A percentile compares a stretch with the other conserved stretches of the same genome.
These are phyloP conservation scores for Pseudogymnoascus sp. DNA, from an alignment of 2,329 filamentous ascomycete species.

Conservation along the genomic window DNA sequence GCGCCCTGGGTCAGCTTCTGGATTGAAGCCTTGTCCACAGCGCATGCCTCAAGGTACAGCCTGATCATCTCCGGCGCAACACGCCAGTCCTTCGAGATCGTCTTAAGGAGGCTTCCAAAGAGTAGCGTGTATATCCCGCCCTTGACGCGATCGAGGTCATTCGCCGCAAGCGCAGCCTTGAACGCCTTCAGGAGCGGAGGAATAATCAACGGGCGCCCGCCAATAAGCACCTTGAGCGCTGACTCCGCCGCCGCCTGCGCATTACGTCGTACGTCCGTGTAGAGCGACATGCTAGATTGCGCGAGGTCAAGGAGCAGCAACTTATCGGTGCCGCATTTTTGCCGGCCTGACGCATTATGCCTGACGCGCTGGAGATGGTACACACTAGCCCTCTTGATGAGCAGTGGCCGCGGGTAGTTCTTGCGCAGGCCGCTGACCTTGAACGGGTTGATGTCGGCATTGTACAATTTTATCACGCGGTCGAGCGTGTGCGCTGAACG, in stretches of 20 bases:
- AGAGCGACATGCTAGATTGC: conserved; percentile 80
- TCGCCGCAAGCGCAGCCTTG: conserved; percentile 66
- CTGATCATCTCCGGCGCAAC: conserved; percentile 86
- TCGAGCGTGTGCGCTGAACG: conserved; percentile 89
- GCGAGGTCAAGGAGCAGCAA: conserved; percentile 76
- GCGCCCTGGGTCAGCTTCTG: conserved; percentile 75
- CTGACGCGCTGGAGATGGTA: conserved; percentile 92
- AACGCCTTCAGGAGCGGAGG: conserved; percentile 76
- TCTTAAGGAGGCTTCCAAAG: conserved; percentile 81
- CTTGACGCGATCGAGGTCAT: conserved; percentile 87
- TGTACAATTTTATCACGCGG: conserved; percentile 73
- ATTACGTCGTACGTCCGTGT: conserved; percentile 90
- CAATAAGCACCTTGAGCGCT: conserved; percentile 83
- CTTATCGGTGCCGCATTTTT: conserved; percentile 86
- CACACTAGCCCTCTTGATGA: conserved; percentile 85
- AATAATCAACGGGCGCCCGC: conserved; percentile 80
- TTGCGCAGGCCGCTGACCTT: conserved; percentile 91
- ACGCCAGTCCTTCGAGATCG: conserved; percentile 85
- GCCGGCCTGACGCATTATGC: conserved; percentile 82
- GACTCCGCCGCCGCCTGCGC: conserved; percentile 90
- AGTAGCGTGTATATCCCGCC: conserved; percentile 86
- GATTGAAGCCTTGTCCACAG: conserved; percentile 88
- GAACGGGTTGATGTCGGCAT: conserved; percentile 82
- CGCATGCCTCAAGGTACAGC: conserved; percentile 80
- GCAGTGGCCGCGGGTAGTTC: conserved; percentile 82